Base-by-base conservation (phyloP, 2,329 filamentous ascomycete species). In the Acephala macrosclerotiorum region DNA sequence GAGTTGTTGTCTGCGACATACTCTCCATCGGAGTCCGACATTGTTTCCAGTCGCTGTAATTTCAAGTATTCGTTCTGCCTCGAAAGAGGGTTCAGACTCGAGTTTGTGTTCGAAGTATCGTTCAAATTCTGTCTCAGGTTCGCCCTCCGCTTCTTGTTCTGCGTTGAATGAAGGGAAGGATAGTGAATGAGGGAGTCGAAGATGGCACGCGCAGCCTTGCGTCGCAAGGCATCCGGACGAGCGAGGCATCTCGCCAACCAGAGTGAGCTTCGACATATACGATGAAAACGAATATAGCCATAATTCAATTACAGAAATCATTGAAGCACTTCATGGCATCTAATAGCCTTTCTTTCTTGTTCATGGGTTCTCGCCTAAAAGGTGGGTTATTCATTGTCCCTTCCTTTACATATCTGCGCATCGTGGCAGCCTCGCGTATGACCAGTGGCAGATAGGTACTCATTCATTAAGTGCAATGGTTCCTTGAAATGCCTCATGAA, bases 11-110 rank as follows among this genome's bases (percentile, higher is more conserved):
- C 85, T 70, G 77, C 85, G 67, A 90, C 84, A 76, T 87, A 92
- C 71, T 92, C 89, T 77, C 87, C 90, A 75, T 92, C 90, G 20
- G 89, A 92, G 79, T 91, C 89, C 63, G 89, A 88, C 90, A 92
- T 92, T 16, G 4, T 65, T 20, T 42, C 4, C 12, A 14, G 38
- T 14, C 14, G 12, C 14, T 42, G 3, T 42, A 4, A 6, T 14
- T 14, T 42, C 38, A 14, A 42, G 18, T 6, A n/a, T 42, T n/a
- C 4, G 38, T 16, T n/a, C 38, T 4, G 18, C 18, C 18, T n/a
- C 38, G 38, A 14, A 16, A n/a, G 38, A n/a, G 4, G 4, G 5
- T 42, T 42, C 38, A 42, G 38, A 3, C 38, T 14, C 12, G 12
- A 9, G 29, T 33, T 9, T 4, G 29, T 33, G 4, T 33, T 33